Base-by-base conservation (phyloP, 2,329 filamentous ascomycete genomes). In the Aspergillus novoparasiticus region DNA sequence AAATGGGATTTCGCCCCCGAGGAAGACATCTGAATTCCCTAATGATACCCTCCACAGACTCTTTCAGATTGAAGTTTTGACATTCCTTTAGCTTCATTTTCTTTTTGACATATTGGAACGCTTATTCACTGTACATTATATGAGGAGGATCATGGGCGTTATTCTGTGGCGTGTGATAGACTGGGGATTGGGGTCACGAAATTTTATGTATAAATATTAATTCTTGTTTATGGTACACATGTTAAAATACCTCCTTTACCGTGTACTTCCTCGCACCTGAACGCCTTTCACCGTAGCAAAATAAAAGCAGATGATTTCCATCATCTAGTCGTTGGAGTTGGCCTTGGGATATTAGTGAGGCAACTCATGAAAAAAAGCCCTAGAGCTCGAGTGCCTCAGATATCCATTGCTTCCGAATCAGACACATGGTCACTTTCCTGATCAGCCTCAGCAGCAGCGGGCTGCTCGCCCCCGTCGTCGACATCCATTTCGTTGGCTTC, bases 1-100 rank as follows among this genome's bases (percentile, higher is more conserved):
- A 82, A 82, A 68, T 81, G 79, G 75, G 81, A 83, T 69, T 66
- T 83, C 58, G 81, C 75, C 5, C 78, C 80, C 1, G 80, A 81
- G 62, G 76, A 77, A 53, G 75, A 80, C 56, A 69, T 76, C 30
- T 74, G 65, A 68, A 11, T 23, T 4, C 11, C n/a, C 11, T 34
- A 14, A 55, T 39, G 23, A 55, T 39, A 39, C 6, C 11, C 10
- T 36, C 21, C 28, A 2, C 3, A 16, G 12, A 32, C 9, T 6
- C 23, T 48, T 54, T 34, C 5, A 1, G 51, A 36, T 16, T 36
- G 32, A 19, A 30, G 32, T 12, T 55, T 55, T 28, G 21, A 55
- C n/a, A 12, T 11, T 26, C 36, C 32, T 39, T 12, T 39, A 4
- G 3, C 6, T 55, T 14, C 21, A 19, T 39, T n/a, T 39, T 10